Percentiles rank a stretch among this genome's conserved stretches.
These are phyloP conservation scores for Lipomyces yamanashiensis DNA, from an alignment of 805 yeast species.

Conservation along the genomic window DNA sequence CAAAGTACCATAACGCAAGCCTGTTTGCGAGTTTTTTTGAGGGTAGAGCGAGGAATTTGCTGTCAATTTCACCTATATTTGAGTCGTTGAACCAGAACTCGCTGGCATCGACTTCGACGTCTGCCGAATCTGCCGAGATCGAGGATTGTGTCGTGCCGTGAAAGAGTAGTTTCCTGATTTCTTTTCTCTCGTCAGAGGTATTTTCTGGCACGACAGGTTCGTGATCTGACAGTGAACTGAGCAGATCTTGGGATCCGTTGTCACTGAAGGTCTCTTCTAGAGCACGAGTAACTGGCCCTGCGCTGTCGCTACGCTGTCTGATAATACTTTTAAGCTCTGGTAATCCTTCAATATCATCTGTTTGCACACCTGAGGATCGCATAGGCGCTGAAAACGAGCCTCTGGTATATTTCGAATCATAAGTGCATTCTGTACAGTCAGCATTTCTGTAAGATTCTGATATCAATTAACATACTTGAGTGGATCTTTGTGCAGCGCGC, in stretches of 20 bases:
- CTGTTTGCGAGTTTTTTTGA: constrained; percentile 20
- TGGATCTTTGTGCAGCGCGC: constrained; percentile 17
- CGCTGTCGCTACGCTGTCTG: background rate
- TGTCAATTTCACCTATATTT: constrained; percentile 17
- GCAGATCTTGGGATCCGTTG: background rate
- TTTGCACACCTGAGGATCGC: constrained; percentile 21
- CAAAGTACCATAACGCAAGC: constrained; percentile 30
- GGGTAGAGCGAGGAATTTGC: constrained; percentile 27
- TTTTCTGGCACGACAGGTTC: background rate
- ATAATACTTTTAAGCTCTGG: background rate
- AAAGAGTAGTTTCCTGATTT: constrained; percentile 4
- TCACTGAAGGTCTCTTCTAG: background rate
- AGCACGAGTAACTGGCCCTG: background rate
- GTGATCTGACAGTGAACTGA: background rate
- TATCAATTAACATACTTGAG: constrained; percentile 4
- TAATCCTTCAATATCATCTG: constrained; percentile 3
- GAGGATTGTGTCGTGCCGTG: constrained; percentile 5
- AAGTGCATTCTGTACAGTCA: constrained; percentile 22
- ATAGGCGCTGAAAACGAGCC: constrained; percentile 22
- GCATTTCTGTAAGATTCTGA: background rate
- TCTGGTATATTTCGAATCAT: constrained; percentile 27
- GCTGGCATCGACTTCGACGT: background rate
- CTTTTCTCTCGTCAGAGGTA: background rate
- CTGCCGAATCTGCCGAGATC: background rate
- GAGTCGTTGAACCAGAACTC: constrained; percentile 19